Evolutionary conservation across 371 early-diverging fungal genomes (phyloP).

Genomic region (Rhizopus sp.): DNA sequence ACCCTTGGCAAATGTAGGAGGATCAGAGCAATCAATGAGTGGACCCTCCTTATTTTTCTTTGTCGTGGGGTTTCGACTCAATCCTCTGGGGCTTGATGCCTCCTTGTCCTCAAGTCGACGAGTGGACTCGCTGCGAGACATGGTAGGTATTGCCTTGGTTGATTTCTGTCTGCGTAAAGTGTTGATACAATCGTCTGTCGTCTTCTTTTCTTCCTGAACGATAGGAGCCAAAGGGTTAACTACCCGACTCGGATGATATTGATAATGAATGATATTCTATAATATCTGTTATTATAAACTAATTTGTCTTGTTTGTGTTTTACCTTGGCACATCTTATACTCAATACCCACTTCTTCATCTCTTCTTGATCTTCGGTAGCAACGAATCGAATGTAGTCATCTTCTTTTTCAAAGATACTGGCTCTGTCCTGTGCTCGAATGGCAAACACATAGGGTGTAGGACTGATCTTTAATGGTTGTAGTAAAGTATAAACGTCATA

Average conservation of each 20-base stretch:
- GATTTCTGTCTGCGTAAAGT: slow-evolving; percentile 43
- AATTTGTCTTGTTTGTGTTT: slow-evolving; percentile 5
- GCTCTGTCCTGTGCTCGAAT: slow-evolving; percentile 79
- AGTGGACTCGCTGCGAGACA: slow-evolving; percentile 25
- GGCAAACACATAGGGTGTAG: slow-evolving; percentile 82
- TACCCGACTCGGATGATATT: slow-evolving; percentile 37
- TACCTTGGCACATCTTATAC: slow-evolving; percentile 81
- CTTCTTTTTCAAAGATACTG: slow-evolving; percentile 77
- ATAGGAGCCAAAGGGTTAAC: slow-evolving; percentile 39
- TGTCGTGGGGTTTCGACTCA: slow-evolving; percentile 26
- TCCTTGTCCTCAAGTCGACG: slow-evolving; percentile 16
- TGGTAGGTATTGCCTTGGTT: slow-evolving; percentile 24
- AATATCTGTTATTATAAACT: neutral
- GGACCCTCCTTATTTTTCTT: slow-evolving; percentile 14
- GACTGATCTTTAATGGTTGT: slow-evolving; percentile 57
- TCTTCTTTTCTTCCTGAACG: slow-evolving; percentile 10
- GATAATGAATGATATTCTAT: slow-evolving; percentile 42
- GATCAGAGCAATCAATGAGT: slow-evolving; percentile 24
- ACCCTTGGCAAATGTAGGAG: slow-evolving; percentile 33
- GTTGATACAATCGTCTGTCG: slow-evolving; percentile 4
- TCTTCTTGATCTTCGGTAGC: slow-evolving; percentile 75
- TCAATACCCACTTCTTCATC: slow-evolving; percentile 82
- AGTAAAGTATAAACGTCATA: slow-evolving; percentile 81
- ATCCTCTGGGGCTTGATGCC: slow-evolving; percentile 7
- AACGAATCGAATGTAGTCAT: slow-evolving; percentile 82